Evolutionary conservation across 352 stramenopile genomes (phyloP), one percentile per base, ranked within the genome.

Genomic region (Blastocystis sp.): DNA sequence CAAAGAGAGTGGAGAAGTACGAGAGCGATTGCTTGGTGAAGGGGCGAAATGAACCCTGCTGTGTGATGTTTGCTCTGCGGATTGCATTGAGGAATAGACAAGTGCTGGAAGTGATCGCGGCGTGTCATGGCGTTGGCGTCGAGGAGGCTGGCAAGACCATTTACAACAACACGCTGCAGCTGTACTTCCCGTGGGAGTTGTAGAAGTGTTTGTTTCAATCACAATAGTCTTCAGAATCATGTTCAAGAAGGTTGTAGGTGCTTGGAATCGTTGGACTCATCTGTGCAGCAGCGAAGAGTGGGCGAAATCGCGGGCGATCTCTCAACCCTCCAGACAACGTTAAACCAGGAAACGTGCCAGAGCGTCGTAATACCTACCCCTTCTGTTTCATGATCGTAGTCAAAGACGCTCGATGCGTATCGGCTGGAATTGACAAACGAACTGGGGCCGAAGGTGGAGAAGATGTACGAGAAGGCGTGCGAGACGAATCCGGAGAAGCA

Each of bases 1-100:
- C 91, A 4, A 96, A 95, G 88, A 96, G 95, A 62, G 91, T 93
- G 4, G 94, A 96, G 21, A 96, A 95, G 60, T 94, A 95, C 67
- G 91, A 93, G 21, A 85, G 85, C 0, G 90, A 91, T 1, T 93
- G 88, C 60, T 91, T 95, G 4, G 93, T 96, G 45, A 96, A 96
- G 88, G 93, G 94, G 9, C 91, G 94, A 13, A 96, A 96, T 88
- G 94, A 96, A 79, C 94, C 94, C 1, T 96, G 94, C 91, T 69
- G 74, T 31, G 33, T 85, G n/a, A 61, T 85, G 74, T 85, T 4
- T 59, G 6, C 2, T 31, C 63, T 16, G 19, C 21, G 31, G 16
- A n/a, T 3, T 29, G 26, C 21, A 45, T 0, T 85, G 9, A 85
- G 26, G 21, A 13, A 13, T 85, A 85, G 74, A 67, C 31, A 61